Conservation (phyloP, 2,329 filamentous ascomycete species). For the Penicillium sp. region DNA sequence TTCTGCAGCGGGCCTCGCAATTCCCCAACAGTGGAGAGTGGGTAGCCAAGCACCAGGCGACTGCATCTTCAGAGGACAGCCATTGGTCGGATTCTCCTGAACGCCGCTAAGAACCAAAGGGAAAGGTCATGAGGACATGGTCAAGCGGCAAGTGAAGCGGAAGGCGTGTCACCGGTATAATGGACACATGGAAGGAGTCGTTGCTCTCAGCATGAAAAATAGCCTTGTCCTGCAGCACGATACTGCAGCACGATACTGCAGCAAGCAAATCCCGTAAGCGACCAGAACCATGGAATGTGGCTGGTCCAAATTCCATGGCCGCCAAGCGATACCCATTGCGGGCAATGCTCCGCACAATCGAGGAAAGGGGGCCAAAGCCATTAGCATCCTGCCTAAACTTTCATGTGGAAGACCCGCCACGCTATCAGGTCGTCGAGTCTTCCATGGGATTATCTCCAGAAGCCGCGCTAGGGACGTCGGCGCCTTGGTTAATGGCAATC, state of each 20-base stretch:
- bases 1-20: slow-evolving; percentile 1
- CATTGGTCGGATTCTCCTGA: not conserved
- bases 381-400: slow-evolving; percentile 5
- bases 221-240: slow-evolving; percentile 1
- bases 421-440: slow-evolving; percentile 14
- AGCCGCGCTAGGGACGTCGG: slow-evolving; percentile 11
- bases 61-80: not conserved
- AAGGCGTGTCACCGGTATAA: slow-evolving; percentile 1
- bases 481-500: slow-evolving; percentile 2
- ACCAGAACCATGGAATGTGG: slow-evolving; percentile 13
- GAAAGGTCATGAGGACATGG: not conserved
- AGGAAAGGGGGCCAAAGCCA: slow-evolving; percentile 15
- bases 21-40: not conserved
- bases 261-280: slow-evolving; percentile 11
- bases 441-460: slow-evolving; percentile 13
- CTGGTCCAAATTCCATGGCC: slow-evolving; percentile 3
- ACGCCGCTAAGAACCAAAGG: not conserved
- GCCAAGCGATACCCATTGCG: slow-evolving; percentile 17
- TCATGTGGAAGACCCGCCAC: slow-evolving; percentile 5
- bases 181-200: slow-evolving; percentile 2
- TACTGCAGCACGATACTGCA: slow-evolving; percentile 9
- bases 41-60: not conserved
- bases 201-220: not conserved
- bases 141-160: slow-evolving; percentile 1
- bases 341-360: slow-evolving; percentile 16